Percentiles rank a stretch among this genome's conserved stretches.
phyloP scores from a whole-genome alignment of 148 eudicot species.

The Fagopyrum homotropicum region DNA sequence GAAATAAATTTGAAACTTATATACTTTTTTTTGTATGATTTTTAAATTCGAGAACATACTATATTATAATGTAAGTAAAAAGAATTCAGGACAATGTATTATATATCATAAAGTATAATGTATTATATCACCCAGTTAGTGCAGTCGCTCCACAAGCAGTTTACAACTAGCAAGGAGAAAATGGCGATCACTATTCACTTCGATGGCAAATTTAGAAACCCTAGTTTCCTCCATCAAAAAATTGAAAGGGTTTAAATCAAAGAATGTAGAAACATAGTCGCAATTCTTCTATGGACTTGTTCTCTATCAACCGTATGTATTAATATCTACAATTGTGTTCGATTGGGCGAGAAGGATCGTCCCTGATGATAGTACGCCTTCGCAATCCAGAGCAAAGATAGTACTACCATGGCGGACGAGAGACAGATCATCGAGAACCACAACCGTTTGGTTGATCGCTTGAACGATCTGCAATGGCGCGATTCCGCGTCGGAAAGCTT shows the following conservation, averaged over 20 bases:
- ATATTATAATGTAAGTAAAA: too few species aligned
- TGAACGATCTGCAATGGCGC: conserved; percentile 42
- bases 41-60: too few species aligned
- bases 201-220: neutral
- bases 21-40: too few species aligned
- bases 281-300: neutral
- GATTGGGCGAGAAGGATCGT: conserved; percentile 36
- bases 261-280: neutral
- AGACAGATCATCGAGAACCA: conserved; percentile 52
- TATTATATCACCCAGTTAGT: too few species aligned
- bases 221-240: neutral
- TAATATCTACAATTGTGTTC: conserved; percentile 6
- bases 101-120: too few species aligned
- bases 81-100: too few species aligned
- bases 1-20: too few species aligned
- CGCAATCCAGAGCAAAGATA: conserved; percentile 41
- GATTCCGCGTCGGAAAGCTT: conserved; percentile 31
- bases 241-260: neutral
- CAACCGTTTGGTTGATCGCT: conserved; percentile 25
- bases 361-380: conserved; percentile 44
- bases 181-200: too few species aligned
- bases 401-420: conserved; percentile 39
- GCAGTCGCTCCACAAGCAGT: too few species aligned
- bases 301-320: neutral
- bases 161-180: too few species aligned